Base-by-base conservation (phyloP, 345 rosid species). In the Eucalyptus erythrocorys region DNA sequence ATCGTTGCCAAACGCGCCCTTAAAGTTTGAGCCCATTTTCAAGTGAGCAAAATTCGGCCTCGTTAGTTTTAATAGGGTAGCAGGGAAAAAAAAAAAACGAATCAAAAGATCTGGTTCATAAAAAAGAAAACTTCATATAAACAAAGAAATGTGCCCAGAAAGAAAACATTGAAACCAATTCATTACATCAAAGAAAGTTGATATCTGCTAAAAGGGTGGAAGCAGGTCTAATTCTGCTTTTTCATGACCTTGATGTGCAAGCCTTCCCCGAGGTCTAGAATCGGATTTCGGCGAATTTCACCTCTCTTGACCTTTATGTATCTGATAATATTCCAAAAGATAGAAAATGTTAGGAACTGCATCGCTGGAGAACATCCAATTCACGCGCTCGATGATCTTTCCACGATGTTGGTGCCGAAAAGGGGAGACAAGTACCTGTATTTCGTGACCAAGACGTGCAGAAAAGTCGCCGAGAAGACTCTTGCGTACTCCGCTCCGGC, bases 401-500 rank as follows among this genome's bases (percentile, higher is more conserved):
- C 8, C 40, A 64, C 37, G 76, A 64, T n/a, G 76, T 4, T 64
- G 37, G 76, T 27, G 8, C 2, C 37, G 6, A 64, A n/a, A 64
- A 64, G 8, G 76, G 37, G 21, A 64, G 40, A 64, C 19, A n/a
- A n/a, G 37, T n/a, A 64, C 76, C 76, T 64, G 19, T 64, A 64
- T 64, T 64, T 64, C 2, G 21, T n/a, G 76, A 64, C 37, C 76
- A 64, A n/a, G 37, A 64, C 37, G 40, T 64, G 37, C 37, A 64
- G 40, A n/a, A 64, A 64, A n/a, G 76, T 64, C 40, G 21, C 76
- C 76, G 16, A 7, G 76, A 64, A 59, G 14, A 87, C 85, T 71
- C 85, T 88, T 4, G 85, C 16, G 43, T 85, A 91, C 34, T 91
- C 92, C 10, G 90, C 90, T 21, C 92, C 93, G 7, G 88, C 91